A percentile compares a stretch with the other conserved stretches of the same genome.
phyloP scores from a whole-genome alignment of 2,329 filamentous ascomycete genomes.

The Fusarium compactum region DNA sequence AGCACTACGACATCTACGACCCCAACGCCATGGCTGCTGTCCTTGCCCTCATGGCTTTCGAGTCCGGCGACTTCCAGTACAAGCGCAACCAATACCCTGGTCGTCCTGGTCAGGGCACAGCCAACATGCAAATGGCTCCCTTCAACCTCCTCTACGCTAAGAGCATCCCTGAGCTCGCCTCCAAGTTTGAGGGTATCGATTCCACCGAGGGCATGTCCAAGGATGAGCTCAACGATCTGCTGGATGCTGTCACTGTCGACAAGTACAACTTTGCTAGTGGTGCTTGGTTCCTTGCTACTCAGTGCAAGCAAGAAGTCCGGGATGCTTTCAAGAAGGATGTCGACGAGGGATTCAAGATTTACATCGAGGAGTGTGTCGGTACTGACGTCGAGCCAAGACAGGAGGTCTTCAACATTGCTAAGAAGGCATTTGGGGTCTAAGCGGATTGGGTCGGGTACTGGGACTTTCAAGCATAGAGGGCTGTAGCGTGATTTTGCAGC shows the following conservation, averaged over 20 bases:
- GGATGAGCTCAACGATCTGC: constrained; percentile 55
- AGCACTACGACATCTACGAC: constrained; percentile 65
- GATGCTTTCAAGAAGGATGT: constrained; percentile 51
- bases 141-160: constrained; percentile 64
- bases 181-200: constrained; percentile 49
- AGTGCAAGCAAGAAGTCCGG: constrained; percentile 56
- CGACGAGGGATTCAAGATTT: constrained; percentile 58
- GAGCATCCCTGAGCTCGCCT: constrained; percentile 54
- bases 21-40: constrained; percentile 75
- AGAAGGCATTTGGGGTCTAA: constrained; percentile 59
- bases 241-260: constrained; percentile 61
- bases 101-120: constrained; percentile 77
- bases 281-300: constrained; percentile 63
- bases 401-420: constrained; percentile 60
- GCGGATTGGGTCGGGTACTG: background rate
- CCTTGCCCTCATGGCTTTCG: constrained; percentile 77
- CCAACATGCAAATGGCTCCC: constrained; percentile 63
- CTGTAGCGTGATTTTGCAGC: background rate
- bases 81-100: constrained; percentile 72
- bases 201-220: constrained; percentile 46
- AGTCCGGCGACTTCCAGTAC: constrained; percentile 77
- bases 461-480: background rate
- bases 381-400: constrained; percentile 49
- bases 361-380: constrained; percentile 62
- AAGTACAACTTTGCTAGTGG: constrained; percentile 66